Evolutionary conservation across 305 asterid species (phyloP), one percentile per base, ranked within the genome.

Genomic region (Fraxinus angustifolia): DNA sequence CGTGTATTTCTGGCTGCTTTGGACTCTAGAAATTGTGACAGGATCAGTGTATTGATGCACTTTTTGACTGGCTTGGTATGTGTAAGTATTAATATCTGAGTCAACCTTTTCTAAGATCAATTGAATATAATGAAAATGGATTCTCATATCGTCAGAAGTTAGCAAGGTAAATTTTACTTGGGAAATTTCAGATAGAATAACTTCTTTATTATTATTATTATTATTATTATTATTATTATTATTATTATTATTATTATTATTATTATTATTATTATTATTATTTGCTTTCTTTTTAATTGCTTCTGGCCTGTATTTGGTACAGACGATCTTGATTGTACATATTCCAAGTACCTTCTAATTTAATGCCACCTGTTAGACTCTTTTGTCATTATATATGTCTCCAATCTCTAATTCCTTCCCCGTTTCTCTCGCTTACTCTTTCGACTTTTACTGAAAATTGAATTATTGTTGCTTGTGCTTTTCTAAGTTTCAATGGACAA

Each of bases 61-160:
- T 96, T 94, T n/a, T 87, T 93, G 81, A 94, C 98, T 76, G 98
- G 83, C 83, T 87, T 96, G 98, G 98, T 96, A 91, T 75, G 95
- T 86, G 50, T 42, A 26, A 56, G 65, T 81, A 65, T 48, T 67
- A 60, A 17, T 28, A 33, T 38, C 14, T 21, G 30, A 38, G 56
- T 74, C 79, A 3, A 5, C 75, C n/a, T 23, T 72, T 42, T 72
- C 58, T 73, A 42, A 8, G 1, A 65, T 83, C 53, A 17, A 40
- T 73, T 60, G 79, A 67, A 67, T 73, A 58, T 35, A 71, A 65
- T 26, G 65, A 38, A 80, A 75, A 60, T 60, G 71, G 16, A 6
- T 8, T 6, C 17, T 7, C 6, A 10, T 8, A 31, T n/a, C 62
- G 17, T 45, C 78, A 16, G 38, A 77, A 75, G 42, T 62, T 4